Evolutionary conservation across 306 rosid genomes (phyloP).

Genomic region (Vicia sativa): DNA sequence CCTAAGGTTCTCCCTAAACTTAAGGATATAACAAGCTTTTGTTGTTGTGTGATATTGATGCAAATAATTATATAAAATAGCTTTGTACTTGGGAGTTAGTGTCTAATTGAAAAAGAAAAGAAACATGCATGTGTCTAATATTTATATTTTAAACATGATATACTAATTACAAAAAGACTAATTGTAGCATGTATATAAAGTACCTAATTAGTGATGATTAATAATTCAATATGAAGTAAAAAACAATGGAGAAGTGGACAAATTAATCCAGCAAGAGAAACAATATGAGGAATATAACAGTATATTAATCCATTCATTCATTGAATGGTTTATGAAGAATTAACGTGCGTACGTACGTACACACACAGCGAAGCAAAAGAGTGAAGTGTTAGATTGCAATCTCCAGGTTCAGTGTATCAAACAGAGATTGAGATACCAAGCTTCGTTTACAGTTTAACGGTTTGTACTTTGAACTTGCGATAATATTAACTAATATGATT

Average conservation of each 20-base stretch:
- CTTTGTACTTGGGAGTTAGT: neutral
- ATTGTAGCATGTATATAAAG: too few species aligned
- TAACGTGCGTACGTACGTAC: neutral
- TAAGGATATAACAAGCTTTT: neutral
- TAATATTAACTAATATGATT: neutral
- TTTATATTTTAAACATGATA: neutral
- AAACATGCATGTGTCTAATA: neutral
- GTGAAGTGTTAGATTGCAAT: slow-evolving; percentile 18
- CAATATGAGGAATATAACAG: neutral
- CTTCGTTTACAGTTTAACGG: slow-evolving; percentile 12
- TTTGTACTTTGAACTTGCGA: slow-evolving; percentile 9
- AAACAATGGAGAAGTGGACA: neutral
- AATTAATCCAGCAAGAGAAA: neutral
- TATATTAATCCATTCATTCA: slow-evolving; percentile 8
- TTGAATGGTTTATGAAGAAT: slow-evolving; percentile 13
- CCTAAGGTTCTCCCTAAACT: neutral
- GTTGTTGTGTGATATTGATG: neutral
- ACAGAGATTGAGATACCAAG: neutral
- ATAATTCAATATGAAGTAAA: neutral
- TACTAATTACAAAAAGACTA: too few species aligned
- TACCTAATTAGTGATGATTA: neutral
- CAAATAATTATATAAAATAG: neutral
- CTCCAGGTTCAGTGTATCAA: slow-evolving; percentile 29
- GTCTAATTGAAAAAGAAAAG: neutral
- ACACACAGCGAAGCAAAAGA: neutral